Conservation (phyloP, 2,329 filamentous ascomycete species). For the Eurotiales sp. region DNA sequence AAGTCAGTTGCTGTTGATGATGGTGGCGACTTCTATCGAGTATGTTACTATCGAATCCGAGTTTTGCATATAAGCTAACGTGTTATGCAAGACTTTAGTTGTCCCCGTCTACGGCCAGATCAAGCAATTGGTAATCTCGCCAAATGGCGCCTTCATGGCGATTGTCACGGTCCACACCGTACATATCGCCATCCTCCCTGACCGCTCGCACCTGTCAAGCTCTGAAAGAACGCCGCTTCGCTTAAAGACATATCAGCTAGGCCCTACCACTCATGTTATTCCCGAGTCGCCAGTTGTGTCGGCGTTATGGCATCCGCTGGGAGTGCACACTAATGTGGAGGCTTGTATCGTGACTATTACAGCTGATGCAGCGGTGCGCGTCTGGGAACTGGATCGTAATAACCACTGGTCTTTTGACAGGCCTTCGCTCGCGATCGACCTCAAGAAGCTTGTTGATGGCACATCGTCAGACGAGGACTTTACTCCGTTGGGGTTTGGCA, state of each 20-base stretch:
- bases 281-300: constrained; percentile 77
- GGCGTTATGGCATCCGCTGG: constrained; percentile 88
- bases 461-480: constrained; percentile 79
- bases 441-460: constrained; percentile 84
- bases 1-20: constrained; percentile 32
- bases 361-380: constrained; percentile 76
- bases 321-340: constrained; percentile 61
- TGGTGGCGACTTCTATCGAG: constrained; percentile 23
- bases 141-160: constrained; percentile 74
- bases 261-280: constrained; percentile 85
- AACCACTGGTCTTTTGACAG: constrained; percentile 85
- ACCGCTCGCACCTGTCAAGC: constrained; percentile 69
- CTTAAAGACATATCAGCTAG: constrained; percentile 84
- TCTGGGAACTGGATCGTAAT: constrained; percentile 84
- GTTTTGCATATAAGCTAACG: constrained; percentile 1
- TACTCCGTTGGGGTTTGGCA: constrained; percentile 67
- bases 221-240: constrained; percentile 67
- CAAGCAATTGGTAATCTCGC: constrained; percentile 78
- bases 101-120: constrained; percentile 78
- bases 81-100: constrained; percentile 61
- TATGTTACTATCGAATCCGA: constrained; percentile 17
- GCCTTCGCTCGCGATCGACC: constrained; percentile 76
- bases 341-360: constrained; percentile 85
- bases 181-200: constrained; percentile 81
- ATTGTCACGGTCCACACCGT: constrained; percentile 84